Base-by-base conservation (phyloP, 2,329 filamentous ascomycete genomes). In the Talaromyces sp. region DNA sequence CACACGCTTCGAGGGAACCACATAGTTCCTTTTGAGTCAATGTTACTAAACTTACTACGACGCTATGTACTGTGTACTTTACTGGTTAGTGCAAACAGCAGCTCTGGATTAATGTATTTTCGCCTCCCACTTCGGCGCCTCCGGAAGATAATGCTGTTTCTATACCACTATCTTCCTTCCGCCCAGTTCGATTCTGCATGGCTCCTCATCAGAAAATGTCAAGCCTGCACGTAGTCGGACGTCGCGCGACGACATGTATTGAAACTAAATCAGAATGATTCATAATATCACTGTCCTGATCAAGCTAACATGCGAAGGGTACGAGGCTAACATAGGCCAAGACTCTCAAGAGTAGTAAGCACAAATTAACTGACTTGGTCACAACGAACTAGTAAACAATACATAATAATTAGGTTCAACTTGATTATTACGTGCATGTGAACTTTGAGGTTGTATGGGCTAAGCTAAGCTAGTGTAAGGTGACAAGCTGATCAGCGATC, bases 371-470 rank as follows among this genome's bases (percentile, higher is more conserved):
- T 13, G 22, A 39, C 14, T 41, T 58, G 16, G 35, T 58, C 11
- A 14, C 19, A n/a, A 39, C 33, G 11, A 22, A 54, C 27, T 54
- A 19, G 31, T 14, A 22, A n/a, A 37, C 27, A 39, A 19, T 16
- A 8, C 33, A 11, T 31, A 31, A 24, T 39, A 47, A 52, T 41
- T 61, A 61, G 22, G 59, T 61, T 61, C 22, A 31, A 11, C 27
- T 52, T 24, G 59, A 39, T 27, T 41, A 52, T 61, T 61, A 27
- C 59, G 45, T 61, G 59, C 59, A 61, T 61, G 45, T 50, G 43
- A 61, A 61, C 33, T 39, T 39, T 50, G 33, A 39, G 45, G 13
- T 50, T 41, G 58, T 60, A 33, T 31, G 27, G 27, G 16, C 58
- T 60, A 49, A 41, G 16, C 58, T 49, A 49, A 41, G 39, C 24